These are phyloP conservation scores for Peronospora farinosa DNA, from an alignment of 352 stramenopile species.

Conservation along the genomic window DNA sequence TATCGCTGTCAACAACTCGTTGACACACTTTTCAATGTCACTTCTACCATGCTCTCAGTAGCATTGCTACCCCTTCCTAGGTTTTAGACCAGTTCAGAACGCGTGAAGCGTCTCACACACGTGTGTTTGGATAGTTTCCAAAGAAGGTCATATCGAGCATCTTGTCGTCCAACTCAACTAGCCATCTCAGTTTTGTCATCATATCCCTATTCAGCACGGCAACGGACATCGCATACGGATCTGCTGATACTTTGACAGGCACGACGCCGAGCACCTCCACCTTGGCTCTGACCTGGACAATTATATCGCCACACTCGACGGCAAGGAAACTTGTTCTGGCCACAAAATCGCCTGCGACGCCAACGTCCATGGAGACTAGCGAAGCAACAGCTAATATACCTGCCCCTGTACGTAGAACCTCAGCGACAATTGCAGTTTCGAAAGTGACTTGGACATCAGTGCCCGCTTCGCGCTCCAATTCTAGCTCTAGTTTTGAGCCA, in stretches of 20 bases:
- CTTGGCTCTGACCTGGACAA: conserved; percentile 6
- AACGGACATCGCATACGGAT: conserved; percentile 9
- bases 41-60: conserved; percentile 12
- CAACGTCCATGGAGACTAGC: background rate
- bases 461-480: conserved; percentile 11
- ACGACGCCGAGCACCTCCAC: conserved; percentile 8
- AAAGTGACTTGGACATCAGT: conserved; percentile 9
- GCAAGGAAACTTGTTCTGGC: conserved; percentile 2
- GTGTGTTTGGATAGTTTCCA: background rate
- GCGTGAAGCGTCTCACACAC: conserved; percentile 10
- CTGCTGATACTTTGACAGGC: conserved; percentile 17
- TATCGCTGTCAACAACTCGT: conserved; percentile 13
- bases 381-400: conserved; percentile 2
- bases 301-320: conserved; percentile 9
- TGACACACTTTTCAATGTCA: conserved; percentile 16
- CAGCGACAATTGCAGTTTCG: conserved; percentile 6
- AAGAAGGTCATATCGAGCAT: background rate
- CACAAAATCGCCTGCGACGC: background rate
- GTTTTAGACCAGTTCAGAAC: conserved; percentile 21
- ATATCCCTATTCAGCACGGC: conserved; percentile 23
- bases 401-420: conserved; percentile 2
- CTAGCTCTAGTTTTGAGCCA: background rate
- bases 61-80: background rate
- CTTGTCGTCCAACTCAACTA: conserved; percentile 11
- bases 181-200: conserved; percentile 2